These are phyloP conservation scores for Chaetomium sp. DNA, from an alignment of 2,329 filamentous ascomycete genomes.

Conservation along the genomic window DNA sequence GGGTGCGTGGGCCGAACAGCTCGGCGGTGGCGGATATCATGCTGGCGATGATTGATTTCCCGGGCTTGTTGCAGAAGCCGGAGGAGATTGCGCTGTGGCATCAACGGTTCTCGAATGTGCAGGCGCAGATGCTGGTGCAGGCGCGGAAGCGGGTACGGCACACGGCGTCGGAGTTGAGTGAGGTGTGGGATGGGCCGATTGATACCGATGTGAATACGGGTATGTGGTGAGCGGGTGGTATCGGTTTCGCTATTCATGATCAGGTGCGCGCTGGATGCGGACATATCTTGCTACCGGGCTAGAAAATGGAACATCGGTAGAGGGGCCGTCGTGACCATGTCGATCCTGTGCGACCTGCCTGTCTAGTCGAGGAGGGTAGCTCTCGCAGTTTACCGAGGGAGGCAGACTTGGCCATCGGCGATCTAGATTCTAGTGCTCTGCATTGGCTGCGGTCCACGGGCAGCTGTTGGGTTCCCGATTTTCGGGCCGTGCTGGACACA, in stretches of 20 bases:
- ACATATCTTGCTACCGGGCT: too few relatives aligned
- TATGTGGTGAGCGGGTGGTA: background rate
- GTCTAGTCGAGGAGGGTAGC: too few relatives aligned
- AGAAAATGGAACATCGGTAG: too few relatives aligned
- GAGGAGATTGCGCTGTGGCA: constrained; percentile 6
- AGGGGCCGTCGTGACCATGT: too few relatives aligned
- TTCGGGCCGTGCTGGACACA: too few relatives aligned
- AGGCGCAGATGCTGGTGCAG: constrained; percentile 5
- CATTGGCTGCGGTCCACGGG: too few relatives aligned
- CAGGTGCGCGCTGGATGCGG: background rate
- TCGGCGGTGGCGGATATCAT: constrained; percentile 11
- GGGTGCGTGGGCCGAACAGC: constrained; percentile 3
- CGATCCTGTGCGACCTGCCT: too few relatives aligned
- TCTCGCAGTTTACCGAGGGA: too few relatives aligned
- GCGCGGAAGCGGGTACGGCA: background rate
- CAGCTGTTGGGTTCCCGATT: too few relatives aligned
- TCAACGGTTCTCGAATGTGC: constrained; percentile 3
- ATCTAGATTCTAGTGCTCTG: too few relatives aligned
- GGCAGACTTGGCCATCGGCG: too few relatives aligned
- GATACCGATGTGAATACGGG: constrained; percentile 13
- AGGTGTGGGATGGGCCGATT: constrained; percentile 9
- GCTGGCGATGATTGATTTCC: constrained; percentile 11
- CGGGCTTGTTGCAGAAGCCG: constrained; percentile 4
- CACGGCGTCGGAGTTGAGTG: background rate
- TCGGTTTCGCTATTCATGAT: background rate